Base-by-base conservation (phyloP, 495 filamentous ascomycete genomes). In the Glutinoglossum americanum region DNA sequence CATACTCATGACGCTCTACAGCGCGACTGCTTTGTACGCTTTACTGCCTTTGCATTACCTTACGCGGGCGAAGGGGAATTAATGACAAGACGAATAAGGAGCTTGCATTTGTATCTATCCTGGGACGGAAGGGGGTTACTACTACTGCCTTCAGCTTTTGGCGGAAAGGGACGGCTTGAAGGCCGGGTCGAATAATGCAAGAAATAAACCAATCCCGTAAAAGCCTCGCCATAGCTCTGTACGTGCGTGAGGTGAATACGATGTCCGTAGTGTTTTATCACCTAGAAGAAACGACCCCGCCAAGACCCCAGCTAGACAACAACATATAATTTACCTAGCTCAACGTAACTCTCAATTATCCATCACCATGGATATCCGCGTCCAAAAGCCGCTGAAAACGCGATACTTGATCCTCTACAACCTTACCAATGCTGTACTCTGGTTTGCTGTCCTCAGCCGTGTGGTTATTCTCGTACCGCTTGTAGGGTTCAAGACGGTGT, bases 321-420 rank as follows among this genome's bases (percentile, higher is more conserved):
- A 33, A 9, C 30, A 33, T n/a, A n/a, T n/a, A n/a, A n/a, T n/a
- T n/a, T n/a, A n/a, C n/a, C n/a, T n/a, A n/a, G n/a, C n/a, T n/a
- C n/a, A n/a, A n/a, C 26, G 41, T 1, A 45, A 21, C 49, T 6
- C 15, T 5, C 21, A 53, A 27, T 4, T 10, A 4, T 5, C 23
- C 19, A 33, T 17, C 49, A 17, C 8, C 3, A 56, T 56, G 32
- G 54, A 56, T 56, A 26, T 10, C 54, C 54, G 25, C 54, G 33
- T 13, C 6, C n/a, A 7, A 56, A 39, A 41, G 28, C 28, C 56
- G 30, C 41, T 51, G 37, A 58, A 28, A 21, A 45, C 56, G 30
- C 37, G 41, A 26, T 94, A 94, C 72, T 79, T 96, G 44, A 75
- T 84, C 67, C 67, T 77, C 65, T 98, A 96, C 78, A 98, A 96